These are phyloP conservation scores for Sophora flavescens DNA, from an alignment of 306 rosid species.

Conservation along the genomic window DNA sequence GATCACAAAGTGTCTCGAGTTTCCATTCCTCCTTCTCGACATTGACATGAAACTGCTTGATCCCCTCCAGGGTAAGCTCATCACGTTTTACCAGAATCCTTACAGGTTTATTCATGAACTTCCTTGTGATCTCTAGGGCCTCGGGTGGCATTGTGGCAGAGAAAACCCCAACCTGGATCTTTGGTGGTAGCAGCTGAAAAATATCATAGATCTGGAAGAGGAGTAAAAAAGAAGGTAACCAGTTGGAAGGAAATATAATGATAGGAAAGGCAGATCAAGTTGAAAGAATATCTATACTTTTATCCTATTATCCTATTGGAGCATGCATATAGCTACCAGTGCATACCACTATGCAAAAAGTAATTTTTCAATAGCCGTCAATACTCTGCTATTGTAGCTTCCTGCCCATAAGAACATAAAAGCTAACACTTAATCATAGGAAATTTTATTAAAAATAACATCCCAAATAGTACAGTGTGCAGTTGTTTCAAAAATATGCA, in stretches of 20 bases:
- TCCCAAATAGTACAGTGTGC: background rate
- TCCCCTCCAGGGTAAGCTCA: slow-evolving; percentile 76
- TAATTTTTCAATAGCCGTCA: background rate
- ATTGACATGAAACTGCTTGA: slow-evolving; percentile 71
- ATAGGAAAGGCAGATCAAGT: background rate
- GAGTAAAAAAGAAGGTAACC: background rate
- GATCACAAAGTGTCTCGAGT: slow-evolving; percentile 75
- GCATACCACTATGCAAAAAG: background rate
- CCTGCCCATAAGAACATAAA: background rate
- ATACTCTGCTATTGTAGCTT: slow-evolving; percentile 14
- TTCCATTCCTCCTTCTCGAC: slow-evolving; percentile 78
- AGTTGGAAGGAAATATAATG: slow-evolving; percentile 27
- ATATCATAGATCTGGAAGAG: slow-evolving; percentile 74
- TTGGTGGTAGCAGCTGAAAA: slow-evolving; percentile 80
- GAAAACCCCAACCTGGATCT: slow-evolving; percentile 82
- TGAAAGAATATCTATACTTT: background rate
- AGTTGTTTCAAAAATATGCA: background rate
- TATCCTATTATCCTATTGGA: slow-evolving; percentile 5
- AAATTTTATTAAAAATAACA: background rate
- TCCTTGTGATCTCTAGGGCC: slow-evolving; percentile 72
- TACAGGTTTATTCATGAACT: slow-evolving; percentile 76
- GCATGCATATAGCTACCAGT: slow-evolving; percentile 26
- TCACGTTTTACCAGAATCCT: slow-evolving; percentile 75
- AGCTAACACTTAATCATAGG: background rate
- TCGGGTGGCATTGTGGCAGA: slow-evolving; percentile 70